Conservation (phyloP, 2,329 filamentous ascomycete species). For the Fusarium avenaceum region DNA sequence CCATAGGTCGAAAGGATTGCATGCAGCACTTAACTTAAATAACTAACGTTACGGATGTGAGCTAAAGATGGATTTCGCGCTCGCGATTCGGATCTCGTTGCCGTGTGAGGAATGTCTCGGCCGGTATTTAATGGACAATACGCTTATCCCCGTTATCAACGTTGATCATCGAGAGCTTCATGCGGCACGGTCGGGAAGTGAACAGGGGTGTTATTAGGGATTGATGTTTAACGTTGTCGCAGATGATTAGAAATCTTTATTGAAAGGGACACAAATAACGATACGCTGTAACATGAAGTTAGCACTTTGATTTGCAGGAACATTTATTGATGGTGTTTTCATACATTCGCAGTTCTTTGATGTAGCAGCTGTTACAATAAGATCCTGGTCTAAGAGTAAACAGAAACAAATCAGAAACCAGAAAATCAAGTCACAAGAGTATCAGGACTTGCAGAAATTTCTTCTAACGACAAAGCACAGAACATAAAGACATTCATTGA, state of each 20-base stretch:
- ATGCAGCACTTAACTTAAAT: background rate
- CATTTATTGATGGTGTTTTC: too few relatives aligned
- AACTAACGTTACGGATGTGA: background rate
- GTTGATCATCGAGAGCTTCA: background rate
- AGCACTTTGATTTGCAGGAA: too few relatives aligned
- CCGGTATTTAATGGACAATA: background rate
- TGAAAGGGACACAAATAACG: too few relatives aligned
- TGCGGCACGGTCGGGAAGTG: too few relatives aligned
- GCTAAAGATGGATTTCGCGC: constrained; percentile 11
- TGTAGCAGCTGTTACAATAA: too few relatives aligned
- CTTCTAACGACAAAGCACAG: background rate
- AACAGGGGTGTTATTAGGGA: background rate
- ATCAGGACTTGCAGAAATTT: too few relatives aligned
- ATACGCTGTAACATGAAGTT: too few relatives aligned
- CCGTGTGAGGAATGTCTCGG: constrained; percentile 26
- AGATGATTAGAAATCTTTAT: too few relatives aligned
- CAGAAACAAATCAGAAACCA: too few relatives aligned
- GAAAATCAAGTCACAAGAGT: too few relatives aligned
- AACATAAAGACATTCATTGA: background rate
- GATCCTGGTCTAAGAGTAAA: too few relatives aligned
- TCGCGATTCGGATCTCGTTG: constrained; percentile 26
- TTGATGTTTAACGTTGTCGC: background rate
- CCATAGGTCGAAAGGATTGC: constrained; percentile 12
- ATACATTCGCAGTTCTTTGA: too few relatives aligned
- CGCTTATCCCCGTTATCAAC: background rate